A percentile compares a stretch with the other conserved stretches of the same genome.
These are phyloP conservation scores for Coprinellus micaceus DNA, from an alignment of 768 basidiomycete genomes.

Conservation along the genomic window DNA sequence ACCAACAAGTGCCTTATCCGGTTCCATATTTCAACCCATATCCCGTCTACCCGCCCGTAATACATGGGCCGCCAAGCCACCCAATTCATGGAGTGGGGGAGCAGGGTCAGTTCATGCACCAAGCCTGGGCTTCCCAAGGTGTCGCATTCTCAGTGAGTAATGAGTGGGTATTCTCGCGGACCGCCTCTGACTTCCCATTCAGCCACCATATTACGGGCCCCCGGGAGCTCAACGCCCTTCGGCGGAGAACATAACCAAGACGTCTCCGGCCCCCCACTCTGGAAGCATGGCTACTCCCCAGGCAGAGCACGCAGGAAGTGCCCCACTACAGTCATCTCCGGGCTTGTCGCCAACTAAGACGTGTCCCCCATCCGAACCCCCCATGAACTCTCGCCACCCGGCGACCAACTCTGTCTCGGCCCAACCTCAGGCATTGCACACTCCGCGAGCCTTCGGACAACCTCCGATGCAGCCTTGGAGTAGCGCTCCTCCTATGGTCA, in stretches of 20 bases:
- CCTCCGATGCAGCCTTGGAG: too few relatives aligned
- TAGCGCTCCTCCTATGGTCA: too few relatives aligned
- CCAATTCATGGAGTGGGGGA: neutral
- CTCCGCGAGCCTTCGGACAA: too few relatives aligned
- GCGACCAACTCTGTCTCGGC: too few relatives aligned
- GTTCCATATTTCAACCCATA: conserved; percentile 4
- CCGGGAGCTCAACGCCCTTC: neutral
- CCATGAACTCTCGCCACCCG: too few relatives aligned
- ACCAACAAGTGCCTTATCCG: conserved; percentile 4
- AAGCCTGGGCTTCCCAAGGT: neutral
- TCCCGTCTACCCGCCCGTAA: conserved; percentile 4
- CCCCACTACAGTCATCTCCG: too few relatives aligned
- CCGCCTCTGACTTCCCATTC: neutral
- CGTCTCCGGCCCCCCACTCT: neutral
- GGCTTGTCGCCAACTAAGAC: too few relatives aligned
- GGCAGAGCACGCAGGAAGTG: too few relatives aligned
- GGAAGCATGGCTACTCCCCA: too few relatives aligned
- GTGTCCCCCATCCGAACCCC: too few relatives aligned
- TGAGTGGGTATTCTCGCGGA: neutral
- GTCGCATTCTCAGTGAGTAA: conserved; percentile 5
- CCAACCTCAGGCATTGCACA: too few relatives aligned
- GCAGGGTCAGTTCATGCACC: neutral
- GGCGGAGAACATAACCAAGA: neutral
- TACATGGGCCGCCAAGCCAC: neutral
- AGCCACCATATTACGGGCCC: neutral